Evolutionary conservation across 352 stramenopile species (phyloP).

Genomic region (Plasmopara halstedii): DNA sequence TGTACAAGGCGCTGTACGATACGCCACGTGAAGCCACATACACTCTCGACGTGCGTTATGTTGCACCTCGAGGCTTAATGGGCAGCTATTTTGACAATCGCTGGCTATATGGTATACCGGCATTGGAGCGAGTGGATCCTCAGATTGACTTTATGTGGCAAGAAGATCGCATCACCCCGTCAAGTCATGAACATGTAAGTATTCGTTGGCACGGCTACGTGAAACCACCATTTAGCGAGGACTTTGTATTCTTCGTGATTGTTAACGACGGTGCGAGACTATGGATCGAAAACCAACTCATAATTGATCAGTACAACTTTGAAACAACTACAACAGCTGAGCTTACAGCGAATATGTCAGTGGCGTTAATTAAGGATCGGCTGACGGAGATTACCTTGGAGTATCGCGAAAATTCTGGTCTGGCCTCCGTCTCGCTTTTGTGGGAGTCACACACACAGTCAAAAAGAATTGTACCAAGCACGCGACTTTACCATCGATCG

Average conservation of each 20-base stretch:
- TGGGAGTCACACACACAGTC: conserved; percentile 89
- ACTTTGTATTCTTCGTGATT: conserved; percentile 80
- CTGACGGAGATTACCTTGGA: conserved; percentile 87
- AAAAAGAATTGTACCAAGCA: conserved; percentile 73
- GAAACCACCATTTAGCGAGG: conserved; percentile 85
- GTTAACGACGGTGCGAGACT: conserved; percentile 88
- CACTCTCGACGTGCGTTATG: conserved; percentile 74
- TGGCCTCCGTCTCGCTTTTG: conserved; percentile 72
- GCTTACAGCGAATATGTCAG: conserved; percentile 28
- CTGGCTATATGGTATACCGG: conserved; percentile 86
- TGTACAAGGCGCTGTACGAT: conserved; percentile 86
- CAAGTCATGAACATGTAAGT: conserved; percentile 91
- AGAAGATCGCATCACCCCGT: conserved; percentile 80
- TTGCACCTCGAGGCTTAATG: conserved; percentile 69
- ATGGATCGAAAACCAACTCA: conserved; percentile 52
- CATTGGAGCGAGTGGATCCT: conserved; percentile 80
- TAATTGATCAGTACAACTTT: conserved; percentile 53
- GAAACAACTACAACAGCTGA: conserved; percentile 24
- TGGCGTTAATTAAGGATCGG: conserved; percentile 67
- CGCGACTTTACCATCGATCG: conserved; percentile 81
- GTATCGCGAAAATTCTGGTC: conserved; percentile 88
- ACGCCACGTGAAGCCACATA: conserved; percentile 83
- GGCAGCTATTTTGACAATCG: conserved; percentile 95
- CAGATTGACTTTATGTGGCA: conserved; percentile 90
- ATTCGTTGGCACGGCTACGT: conserved; percentile 91